Conservation (phyloP, 108 stramenopile species). For the Cyclotella atomus region DNA sequence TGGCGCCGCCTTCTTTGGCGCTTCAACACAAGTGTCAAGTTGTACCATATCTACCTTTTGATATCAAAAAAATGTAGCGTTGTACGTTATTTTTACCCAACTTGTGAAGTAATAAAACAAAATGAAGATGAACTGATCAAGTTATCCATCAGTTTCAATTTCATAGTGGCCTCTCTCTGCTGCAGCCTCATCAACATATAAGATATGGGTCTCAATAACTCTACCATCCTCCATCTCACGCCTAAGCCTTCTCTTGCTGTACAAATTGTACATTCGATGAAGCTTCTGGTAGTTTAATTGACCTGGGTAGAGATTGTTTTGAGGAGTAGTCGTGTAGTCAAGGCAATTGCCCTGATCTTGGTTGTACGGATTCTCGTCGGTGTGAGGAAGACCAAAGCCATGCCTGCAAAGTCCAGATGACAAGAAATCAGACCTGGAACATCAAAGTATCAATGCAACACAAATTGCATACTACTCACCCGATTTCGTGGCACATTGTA, state of each 20-base stretch:
- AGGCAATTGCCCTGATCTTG: conserved; percentile 66
- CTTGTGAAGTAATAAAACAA: too few species aligned
- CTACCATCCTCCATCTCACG: conserved; percentile 12
- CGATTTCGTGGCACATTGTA: conserved; percentile 45
- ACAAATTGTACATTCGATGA: conserved; percentile 46
- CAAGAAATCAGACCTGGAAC: background rate
- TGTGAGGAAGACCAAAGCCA: conserved; percentile 84
- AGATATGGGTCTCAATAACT: conserved; percentile 19
- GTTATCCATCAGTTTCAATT: too few species aligned
- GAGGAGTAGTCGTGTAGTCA: conserved; percentile 70
- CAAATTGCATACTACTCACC: conserved; percentile 9
- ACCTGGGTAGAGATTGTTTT: conserved; percentile 61
- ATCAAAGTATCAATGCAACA: background rate
- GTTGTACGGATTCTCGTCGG: conserved; percentile 81
- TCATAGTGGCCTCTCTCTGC: too few species aligned
- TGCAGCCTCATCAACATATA: conserved; percentile 12
- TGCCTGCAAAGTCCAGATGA: too few species aligned
- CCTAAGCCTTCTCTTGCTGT: background rate
- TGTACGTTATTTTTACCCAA: too few species aligned
- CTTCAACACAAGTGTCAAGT: too few species aligned
- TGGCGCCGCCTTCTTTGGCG: too few species aligned
- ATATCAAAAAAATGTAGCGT: too few species aligned
- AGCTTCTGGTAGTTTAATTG: conserved; percentile 59
- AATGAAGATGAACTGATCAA: too few species aligned
- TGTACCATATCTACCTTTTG: too few species aligned